Evolutionary conservation across 164 flowering plant genomes (phyloP).

Genomic region (Platanus orientalis): DNA sequence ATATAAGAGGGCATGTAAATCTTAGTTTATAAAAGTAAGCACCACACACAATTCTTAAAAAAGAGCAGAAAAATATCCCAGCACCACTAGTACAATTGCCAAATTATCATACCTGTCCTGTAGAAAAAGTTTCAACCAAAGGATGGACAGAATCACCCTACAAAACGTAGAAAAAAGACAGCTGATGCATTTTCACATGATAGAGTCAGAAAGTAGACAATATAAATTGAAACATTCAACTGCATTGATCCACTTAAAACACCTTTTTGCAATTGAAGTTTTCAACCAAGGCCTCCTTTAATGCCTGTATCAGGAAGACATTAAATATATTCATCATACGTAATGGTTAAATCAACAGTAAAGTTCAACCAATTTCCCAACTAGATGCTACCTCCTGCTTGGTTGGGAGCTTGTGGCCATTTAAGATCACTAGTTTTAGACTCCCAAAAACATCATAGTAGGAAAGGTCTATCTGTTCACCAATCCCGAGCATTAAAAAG

Average conservation of each 20-base stretch:
- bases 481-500: slow-evolving; percentile 10
- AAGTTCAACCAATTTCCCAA: neutral
- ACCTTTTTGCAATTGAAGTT: slow-evolving; percentile 53
- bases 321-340: neutral
- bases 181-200: neutral
- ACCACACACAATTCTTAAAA: neutral
- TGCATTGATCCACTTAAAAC: neutral
- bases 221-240: neutral
- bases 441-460: slow-evolving; percentile 64
- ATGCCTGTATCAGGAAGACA: slow-evolving; percentile 31
- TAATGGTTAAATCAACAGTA: neutral
- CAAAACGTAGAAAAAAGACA: slow-evolving; percentile 6
- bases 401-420: slow-evolving; percentile 40
- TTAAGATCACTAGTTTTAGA: slow-evolving; percentile 55
- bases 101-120: slow-evolving; percentile 41
- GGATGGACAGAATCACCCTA: slow-evolving; percentile 45
- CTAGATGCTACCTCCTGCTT: slow-evolving; percentile 54
- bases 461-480: slow-evolving; percentile 59
- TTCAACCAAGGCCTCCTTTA: slow-evolving; percentile 57
- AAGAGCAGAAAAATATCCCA: neutral
- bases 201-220: neutral
- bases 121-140: slow-evolving; percentile 44
- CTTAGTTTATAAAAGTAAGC: too few species aligned
- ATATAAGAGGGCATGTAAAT: too few species aligned
- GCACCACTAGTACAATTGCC: neutral